Evolutionary conservation across 768 basidiomycete species (phyloP), one percentile per base, ranked within the genome.

Genomic region (Suillus hirtellus): DNA sequence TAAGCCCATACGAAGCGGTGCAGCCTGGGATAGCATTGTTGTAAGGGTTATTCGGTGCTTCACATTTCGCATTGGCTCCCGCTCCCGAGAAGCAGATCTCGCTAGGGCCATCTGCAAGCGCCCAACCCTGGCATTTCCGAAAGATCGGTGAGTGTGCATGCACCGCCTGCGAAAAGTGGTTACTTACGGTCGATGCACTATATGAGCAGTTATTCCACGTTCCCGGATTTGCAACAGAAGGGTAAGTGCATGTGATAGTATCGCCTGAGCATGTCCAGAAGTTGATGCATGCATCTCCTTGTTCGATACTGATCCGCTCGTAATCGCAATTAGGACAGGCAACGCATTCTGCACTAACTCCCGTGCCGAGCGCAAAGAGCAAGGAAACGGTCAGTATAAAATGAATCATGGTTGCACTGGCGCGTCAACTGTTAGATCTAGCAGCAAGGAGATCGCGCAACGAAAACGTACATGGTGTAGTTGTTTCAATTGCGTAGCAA

Each of bases 221-320:
- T 40, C 55, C 55, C 10, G 55, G 55, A 56, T 56, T 40, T 40
- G 37, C 55, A 24, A 56, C 55, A 27, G 55, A 56, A 17, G 55
- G 55, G 38, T 56, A 56, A 38, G 2, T 40, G 15, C 55, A 56
- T 8, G 55, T 27, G 9, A 56, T 40, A 15, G 55, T 56, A 11
- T 56, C 55, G 17, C 55, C 55, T 56, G 24, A 27, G 38, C 55
- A 56, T 3, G 55, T 56, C 55, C 55, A 56, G 17, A 27, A 56
- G 24, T 56, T 56, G 9, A 56, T 38, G 19, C 55, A 56, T 40
- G 55, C 55, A 19, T 56, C 1, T 15, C 55, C 55, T 56, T 56
- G 38, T 5, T 21, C 1, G 17, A 5, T 1, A 27, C 55, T 56
- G 5, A 56, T 56, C 10, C 2, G 15, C 24, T 56, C 55, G 11